phyloP scores from a whole-genome alignment of 2,329 filamentous ascomycete genomes.

The Epichloe sibirici region DNA sequence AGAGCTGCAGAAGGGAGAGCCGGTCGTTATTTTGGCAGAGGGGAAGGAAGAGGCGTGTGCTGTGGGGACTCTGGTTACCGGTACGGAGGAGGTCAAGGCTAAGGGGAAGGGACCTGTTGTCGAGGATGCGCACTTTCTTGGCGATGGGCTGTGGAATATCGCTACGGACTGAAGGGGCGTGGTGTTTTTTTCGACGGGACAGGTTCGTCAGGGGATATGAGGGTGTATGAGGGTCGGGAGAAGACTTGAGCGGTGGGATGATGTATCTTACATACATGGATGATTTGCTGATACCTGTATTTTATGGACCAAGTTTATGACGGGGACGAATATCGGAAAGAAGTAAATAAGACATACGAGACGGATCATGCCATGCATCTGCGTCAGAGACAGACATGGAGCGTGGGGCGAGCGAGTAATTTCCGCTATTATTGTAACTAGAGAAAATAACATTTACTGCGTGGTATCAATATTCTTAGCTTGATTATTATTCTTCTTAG shows the following conservation, averaged over 20 bases:
- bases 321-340: background rate
- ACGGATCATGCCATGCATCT: too few species aligned
- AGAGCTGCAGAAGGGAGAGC: slow-evolving; percentile 67
- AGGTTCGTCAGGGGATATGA: background rate
- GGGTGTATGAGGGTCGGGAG: too few species aligned
- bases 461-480: background rate
- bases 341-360: background rate
- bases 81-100: slow-evolving; percentile 83
- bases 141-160: slow-evolving; percentile 85
- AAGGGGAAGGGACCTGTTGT: slow-evolving; percentile 92
- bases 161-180: slow-evolving; percentile 27
- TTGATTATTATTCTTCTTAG: too few species aligned
- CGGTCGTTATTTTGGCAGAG: slow-evolving; percentile 83
- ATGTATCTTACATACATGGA: background rate
- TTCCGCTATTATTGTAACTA: too few species aligned
- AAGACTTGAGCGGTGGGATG: too few species aligned
- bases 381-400: too few species aligned
- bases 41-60: slow-evolving; percentile 88
- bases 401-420: too few species aligned
- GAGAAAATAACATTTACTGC: background rate
- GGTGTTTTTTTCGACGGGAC: background rate
- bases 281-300: background rate
- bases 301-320: background rate
- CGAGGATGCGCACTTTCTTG: slow-evolving; percentile 85
- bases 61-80: slow-evolving; percentile 70